Evolutionary conservation across 2,329 filamentous ascomycete species (phyloP), one percentile per base, ranked within the genome.

Genomic region (Aspergillus sp.): DNA sequence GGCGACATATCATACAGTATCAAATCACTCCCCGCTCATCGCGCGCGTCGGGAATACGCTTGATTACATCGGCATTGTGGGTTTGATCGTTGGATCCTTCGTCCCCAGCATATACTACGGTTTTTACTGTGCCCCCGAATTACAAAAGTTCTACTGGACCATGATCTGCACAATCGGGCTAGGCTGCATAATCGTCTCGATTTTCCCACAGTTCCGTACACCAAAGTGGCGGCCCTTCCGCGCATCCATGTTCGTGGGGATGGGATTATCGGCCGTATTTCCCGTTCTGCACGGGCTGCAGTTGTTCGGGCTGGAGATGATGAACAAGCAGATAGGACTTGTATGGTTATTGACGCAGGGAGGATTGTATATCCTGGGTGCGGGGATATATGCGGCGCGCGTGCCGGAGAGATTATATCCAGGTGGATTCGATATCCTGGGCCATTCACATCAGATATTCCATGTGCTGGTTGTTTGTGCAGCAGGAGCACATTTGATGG

Each of bases 381-480:
- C 93, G 2, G 80, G 79, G 5, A 75, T 97, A 43, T 97, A 98
- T 67, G 93, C 90, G 5, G 76, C 80, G 46, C 84, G 93, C 33
- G 83, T 91, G 69, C 93, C 93, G 0, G 93, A 98, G 72, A 78
- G 88, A 50, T 81, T 78, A 60, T 79, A 74, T 41, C 93, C 91
- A 0, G 88, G 89, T 1, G 74, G 68, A 6, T 96, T 91, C 62
- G 93, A 98, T 69, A 87, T 96, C 45, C 87, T 87, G 80, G 91
- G 93, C 33, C 90, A 84, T 64, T 95, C 89, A 17, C 93, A 98
- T 69, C 93, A 98, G 71, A 86, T 98, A 54, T 98, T 98, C 67
- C 93, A 98, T 72, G 74, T 95, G 35, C 78, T 93, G 54, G 90
- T 98, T 23, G 75, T 97, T 13, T 68, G 90, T 51, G 93, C 93